Base-by-base conservation (phyloP, 2,329 filamentous ascomycete genomes). In the Ophiocordyceps camponoti-leonardi region DNA sequence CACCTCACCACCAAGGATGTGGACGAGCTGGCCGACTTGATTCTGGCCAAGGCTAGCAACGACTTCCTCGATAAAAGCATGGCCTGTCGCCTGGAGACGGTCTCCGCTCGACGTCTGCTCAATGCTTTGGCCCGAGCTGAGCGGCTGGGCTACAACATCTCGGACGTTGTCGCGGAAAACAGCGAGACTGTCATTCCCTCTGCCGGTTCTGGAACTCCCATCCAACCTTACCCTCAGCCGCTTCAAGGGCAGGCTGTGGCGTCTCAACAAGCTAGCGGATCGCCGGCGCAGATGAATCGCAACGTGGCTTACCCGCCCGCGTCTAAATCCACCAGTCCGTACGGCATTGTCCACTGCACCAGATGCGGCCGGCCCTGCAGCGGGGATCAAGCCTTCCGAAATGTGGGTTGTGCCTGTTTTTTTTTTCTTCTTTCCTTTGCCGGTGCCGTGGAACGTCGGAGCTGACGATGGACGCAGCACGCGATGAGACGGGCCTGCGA, bases 111-210 rank as follows among this genome's bases (percentile, higher is more conserved):
- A 23, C 64, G 68, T 14, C 64, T 78, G 3, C 69, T 78, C 45
- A 76, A 77, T 47, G 70, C 72, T 14, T 63, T 78, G 19, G 73
- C 73, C 2, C 63, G 67, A 33, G 72, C 73, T 1, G 71, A 75
- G 51, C 70, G 75, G 2, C 64, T 78, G 0, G 75, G 75, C 2
- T 78, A 77, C 46, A 67, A 75, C 44, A 59, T 62, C 0, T 58
- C 61, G 30, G 74, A 77, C 45, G 61, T 72, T 3, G 59, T 74
- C 13, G 65, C 69, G 30, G 66, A 70, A 44, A 58, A 48, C 37
- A 56, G 47, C 12, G 49, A 51, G 14, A 46, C 6, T 28, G 26
- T 28, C 26, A 28, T 28, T 28, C 4, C 26, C 26, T 28, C 26
- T 28, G 26, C 26, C 26, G 26, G 7, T 28, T 8, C 26, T 28